Evolutionary conservation across 2,329 filamentous ascomycete species (phyloP).

Genomic region (Fusarium nisikadoi): DNA sequence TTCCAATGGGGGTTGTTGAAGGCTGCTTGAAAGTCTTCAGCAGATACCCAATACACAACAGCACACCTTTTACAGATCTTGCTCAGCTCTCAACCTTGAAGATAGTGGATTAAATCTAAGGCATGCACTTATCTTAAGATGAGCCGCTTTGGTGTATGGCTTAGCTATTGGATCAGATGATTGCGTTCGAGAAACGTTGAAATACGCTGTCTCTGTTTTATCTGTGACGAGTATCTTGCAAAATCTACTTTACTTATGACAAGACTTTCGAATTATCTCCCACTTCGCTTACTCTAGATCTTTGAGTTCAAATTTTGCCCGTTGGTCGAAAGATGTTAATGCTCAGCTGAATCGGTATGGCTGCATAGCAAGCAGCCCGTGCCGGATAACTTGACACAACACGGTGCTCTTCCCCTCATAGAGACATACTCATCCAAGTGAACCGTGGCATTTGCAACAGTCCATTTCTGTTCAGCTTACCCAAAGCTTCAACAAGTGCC

Average conservation of each 20-base stretch:
- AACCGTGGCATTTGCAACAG: rapidly evolving
- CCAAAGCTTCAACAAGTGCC: not conserved
- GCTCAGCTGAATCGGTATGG: not conserved
- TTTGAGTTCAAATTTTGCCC: not conserved
- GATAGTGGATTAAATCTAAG: rapidly evolving
- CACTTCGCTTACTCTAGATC: rapidly evolving
- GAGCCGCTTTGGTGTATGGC: not conserved
- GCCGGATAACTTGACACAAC: not conserved
- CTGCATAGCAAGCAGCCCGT: not conserved
- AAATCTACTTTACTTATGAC: not conserved
- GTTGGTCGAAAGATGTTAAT: rapidly evolving
- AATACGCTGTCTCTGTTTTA: not conserved
- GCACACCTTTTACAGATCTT: no score
- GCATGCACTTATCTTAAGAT: not conserved
- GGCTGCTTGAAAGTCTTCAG: not conserved
- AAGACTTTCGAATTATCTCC: rapidly evolving
- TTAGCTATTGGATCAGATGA: no score
- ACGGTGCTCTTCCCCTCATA: not conserved
- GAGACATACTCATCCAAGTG: rapidly evolving
- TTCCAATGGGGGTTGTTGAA: rapidly evolving
- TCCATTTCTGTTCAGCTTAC: not conserved
- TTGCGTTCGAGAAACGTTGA: not conserved
- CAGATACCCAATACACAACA: rapidly evolving
- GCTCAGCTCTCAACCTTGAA: rapidly evolving
- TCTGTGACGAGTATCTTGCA: rapidly evolving